Percentiles rank a stretch among this genome's conserved stretches.
phyloP scores from a whole-genome alignment of 2,329 filamentous ascomycete species.

The Diplodia scrobiculata region DNA sequence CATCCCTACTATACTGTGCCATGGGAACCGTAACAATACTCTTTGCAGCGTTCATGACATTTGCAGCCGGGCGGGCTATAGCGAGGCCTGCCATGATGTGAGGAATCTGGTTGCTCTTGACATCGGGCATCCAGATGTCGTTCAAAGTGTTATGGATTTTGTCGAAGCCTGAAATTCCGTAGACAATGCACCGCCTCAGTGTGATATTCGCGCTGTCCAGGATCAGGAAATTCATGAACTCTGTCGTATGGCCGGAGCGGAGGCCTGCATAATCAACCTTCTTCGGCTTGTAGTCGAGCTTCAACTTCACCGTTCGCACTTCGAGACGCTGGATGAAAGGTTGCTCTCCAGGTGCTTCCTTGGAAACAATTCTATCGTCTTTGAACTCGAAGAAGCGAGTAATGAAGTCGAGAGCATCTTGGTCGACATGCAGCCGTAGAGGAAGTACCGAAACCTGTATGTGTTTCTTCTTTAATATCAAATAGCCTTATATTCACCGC shows the following conservation, averaged over 20 bases:
- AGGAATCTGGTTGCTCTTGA: slow-evolving; percentile 84
- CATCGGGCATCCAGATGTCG: slow-evolving; percentile 94
- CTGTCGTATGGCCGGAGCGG: slow-evolving; percentile 88
- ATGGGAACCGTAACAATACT: slow-evolving; percentile 89
- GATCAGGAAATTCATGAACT: slow-evolving; percentile 98
- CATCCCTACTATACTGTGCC: slow-evolving; percentile 90
- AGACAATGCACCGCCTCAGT: slow-evolving; percentile 85
- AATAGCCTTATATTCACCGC: neutral
- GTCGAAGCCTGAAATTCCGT: slow-evolving; percentile 88
- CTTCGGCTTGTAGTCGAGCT: slow-evolving; percentile 96
- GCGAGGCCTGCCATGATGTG: slow-evolving; percentile 86
- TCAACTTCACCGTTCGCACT: slow-evolving; percentile 78
- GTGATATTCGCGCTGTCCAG: slow-evolving; percentile 86
- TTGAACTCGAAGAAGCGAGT: slow-evolving; percentile 98
- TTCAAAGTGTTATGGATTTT: slow-evolving; percentile 86
- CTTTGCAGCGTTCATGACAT: slow-evolving; percentile 82
- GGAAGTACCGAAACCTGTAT: slow-evolving; percentile 69
- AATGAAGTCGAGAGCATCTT: slow-evolving; percentile 96
- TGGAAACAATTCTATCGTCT: slow-evolving; percentile 62
- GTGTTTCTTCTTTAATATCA: slow-evolving; percentile 25
- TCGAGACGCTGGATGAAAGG: slow-evolving; percentile 91
- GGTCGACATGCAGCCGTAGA: slow-evolving; percentile 88
- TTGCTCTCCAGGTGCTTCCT: slow-evolving; percentile 56
- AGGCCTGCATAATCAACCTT: slow-evolving; percentile 94
- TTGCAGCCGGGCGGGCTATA: slow-evolving; percentile 85